Evolutionary conservation across 2,329 filamentous ascomycete genomes (phyloP), one percentile per base, ranked within the genome.

Genomic region (Juglanconis oblonga): DNA sequence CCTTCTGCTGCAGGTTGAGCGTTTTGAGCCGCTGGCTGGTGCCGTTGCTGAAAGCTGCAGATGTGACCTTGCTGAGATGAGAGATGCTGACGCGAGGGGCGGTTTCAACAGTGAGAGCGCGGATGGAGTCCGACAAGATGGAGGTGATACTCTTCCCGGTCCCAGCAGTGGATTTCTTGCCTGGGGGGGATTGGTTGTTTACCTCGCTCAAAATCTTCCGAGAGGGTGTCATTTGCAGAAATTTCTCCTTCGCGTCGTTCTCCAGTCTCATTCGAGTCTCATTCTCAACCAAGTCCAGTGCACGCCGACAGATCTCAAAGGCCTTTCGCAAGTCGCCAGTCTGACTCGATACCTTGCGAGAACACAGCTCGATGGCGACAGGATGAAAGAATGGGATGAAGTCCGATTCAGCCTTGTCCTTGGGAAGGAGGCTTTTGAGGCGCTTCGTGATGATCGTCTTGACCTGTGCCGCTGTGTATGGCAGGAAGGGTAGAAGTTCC

Each of bases 1-100:
- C 95, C 73, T 97, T 98, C 74, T 99, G 95, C 71, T 99, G 96
- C 2, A 99, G 82, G 71, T 98, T 99, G 59, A 99, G 84, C 4
- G 88, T 87, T 73, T 90, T 89, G 13, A 99, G 85, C 60, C 95
- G 86, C 67, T 97, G 92, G 11, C 82, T 85, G 1, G 92, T 90
- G 40, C 93, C 93, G 67, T 97, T 94, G 72, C 90, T 91, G 74
- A 99, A 97, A 1, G 92, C 90, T 4, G 91, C 87, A 0, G 93
- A 87, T 0, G 95, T 97, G 62, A 98, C 88, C 68, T 91, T 92
- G 71, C 95, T 96, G 68, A 99, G 86, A 72, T 99, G 95, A 1
- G 87, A 87, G 66, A 99, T 96, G 33, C 87, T 92, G 36, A 92
- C 95, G 62, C 93, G 88, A 3, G 95, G 95, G 2, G 95, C 95